Evolutionary conservation across 1,284 basidiomycete species (phyloP), one percentile per base, ranked within the genome.

Genomic region (Leccinum olivaceoglutinosum): DNA sequence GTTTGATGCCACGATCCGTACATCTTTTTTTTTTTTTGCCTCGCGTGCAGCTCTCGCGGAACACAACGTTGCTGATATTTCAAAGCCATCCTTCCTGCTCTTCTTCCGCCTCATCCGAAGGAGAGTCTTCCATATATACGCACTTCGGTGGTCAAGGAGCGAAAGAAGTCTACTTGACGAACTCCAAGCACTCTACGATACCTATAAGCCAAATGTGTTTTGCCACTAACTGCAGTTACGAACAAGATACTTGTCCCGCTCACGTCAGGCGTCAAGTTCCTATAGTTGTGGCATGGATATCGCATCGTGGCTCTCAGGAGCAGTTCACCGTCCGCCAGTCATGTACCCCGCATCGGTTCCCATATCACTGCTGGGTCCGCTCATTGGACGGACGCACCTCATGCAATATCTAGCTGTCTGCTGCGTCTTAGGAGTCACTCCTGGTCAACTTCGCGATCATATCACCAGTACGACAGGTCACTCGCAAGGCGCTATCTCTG

Each of bases 131-230:
- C 65, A 80, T 97, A 67, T 98, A 92, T 79, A 96, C 93, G 62
- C 82, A 98, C 63, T 98, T 99, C 72, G 96, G 96, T 66, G 97
- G 97, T 18, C 97, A 99, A 77, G 96, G 96, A 68, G 93, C 92
- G 69, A 98, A 98, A 77, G 96, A 99, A 78, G 92, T 96, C 67
- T 98, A 98, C 81, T 95, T 76, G 92, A 96, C 75, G 96, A 98
- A 80, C 86, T 99, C 21, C 92, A 97, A 79, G 81, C 81, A 55
- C 87, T 99, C 63, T 96, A 92, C 78, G 90, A 97, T 78, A 89
- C 88, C 64, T 98, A 98, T 83, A 86, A 83, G 68, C 90, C 95
- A 44, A 36, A 36, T 95, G 94, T 72, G 87, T 96, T 68, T 80
- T 84, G 56, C 78, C 88, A 44, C 86, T 93, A 79, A 78, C 82